Percentiles rank a stretch among this genome's conserved stretches.
Evolutionary conservation across 768 basidiomycete genomes (phyloP).

Genomic region (Podaxis mareebaensis): DNA sequence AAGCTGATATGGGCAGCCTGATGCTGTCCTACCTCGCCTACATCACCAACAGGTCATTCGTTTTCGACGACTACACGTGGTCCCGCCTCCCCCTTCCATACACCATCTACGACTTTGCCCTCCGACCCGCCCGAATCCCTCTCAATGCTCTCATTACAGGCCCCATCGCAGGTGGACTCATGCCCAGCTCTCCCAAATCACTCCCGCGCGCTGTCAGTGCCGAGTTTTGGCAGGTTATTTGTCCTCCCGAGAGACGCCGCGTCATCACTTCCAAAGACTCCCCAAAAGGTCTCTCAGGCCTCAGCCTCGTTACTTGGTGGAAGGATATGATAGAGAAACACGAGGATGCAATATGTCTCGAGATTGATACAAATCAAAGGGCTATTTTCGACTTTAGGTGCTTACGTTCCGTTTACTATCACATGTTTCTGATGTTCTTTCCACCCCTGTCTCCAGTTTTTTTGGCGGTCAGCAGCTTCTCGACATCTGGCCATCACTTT

Average conservation of each 20-base stretch:
- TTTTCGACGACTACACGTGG: conserved; percentile 67
- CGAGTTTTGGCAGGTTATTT: conserved; percentile 50
- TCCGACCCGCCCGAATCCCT: conserved; percentile 54
- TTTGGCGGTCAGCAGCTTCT: conserved; percentile 48
- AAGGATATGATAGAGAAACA: conserved; percentile 31
- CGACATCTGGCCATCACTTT: conserved; percentile 25
- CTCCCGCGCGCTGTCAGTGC: conserved; percentile 40
- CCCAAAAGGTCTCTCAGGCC: conserved; percentile 32
- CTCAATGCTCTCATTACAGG: conserved; percentile 61
- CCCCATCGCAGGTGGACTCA: conserved; percentile 49
- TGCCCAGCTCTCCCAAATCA: not conserved
- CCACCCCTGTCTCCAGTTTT: conserved; percentile 31
- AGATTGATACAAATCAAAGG: conserved; percentile 19
- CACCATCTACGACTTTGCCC: conserved; percentile 52
- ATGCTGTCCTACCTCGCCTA: conserved; percentile 55
- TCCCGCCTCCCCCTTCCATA: conserved; percentile 54
- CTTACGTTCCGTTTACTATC: conserved; percentile 20
- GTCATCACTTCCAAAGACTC: conserved; percentile 34
- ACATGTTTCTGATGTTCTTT: not conserved
- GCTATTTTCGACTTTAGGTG: conserved; percentile 51
- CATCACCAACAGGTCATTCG: conserved; percentile 50
- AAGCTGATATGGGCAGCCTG: conserved; percentile 30
- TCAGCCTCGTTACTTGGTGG: conserved; percentile 53
- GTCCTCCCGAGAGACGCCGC: conserved; percentile 32
- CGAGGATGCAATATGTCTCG: conserved; percentile 23